A percentile compares a stretch with the other conserved stretches of the same genome.
phyloP scores from a whole-genome alignment of 441 rosid genomes.

The Capsella rubella region DNA sequence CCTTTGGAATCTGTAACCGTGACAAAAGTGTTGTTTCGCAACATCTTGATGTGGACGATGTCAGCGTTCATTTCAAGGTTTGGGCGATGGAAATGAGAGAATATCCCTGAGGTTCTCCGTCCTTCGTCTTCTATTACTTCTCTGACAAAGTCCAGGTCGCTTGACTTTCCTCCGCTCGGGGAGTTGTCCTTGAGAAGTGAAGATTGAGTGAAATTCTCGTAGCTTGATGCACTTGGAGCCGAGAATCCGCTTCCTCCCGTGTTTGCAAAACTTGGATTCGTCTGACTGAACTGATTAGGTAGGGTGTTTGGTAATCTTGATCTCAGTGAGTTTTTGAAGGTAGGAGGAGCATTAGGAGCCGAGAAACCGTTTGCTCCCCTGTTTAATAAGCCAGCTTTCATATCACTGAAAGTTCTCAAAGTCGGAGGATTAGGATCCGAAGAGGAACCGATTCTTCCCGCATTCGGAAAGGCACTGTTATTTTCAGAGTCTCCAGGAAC shows the following conservation, averaged over 20 bases:
- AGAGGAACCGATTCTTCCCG: neutral
- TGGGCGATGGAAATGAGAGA: constrained; percentile 36
- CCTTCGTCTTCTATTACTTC: constrained; percentile 51
- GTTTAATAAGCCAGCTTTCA: constrained; percentile 35
- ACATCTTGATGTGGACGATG: constrained; percentile 67
- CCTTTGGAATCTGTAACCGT: constrained; percentile 80
- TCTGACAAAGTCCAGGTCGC: constrained; percentile 57
- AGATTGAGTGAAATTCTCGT: constrained; percentile 46
- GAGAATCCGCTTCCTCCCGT: constrained; percentile 23
- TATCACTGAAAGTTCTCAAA: constrained; percentile 19
- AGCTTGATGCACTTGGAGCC: constrained; percentile 42
- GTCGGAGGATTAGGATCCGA: constrained; percentile 10
- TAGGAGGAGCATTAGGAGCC: constrained; percentile 32
- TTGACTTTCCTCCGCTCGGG: constrained; percentile 34
- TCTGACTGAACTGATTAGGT: constrained; percentile 16
- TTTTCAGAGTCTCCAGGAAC: constrained; percentile 33
- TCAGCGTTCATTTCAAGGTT: constrained; percentile 62
- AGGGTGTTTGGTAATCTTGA: constrained; percentile 29
- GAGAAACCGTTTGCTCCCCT: constrained; percentile 1
- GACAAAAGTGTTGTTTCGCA: constrained; percentile 77
- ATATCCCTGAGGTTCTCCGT: constrained; percentile 24
- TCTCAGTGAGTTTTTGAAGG: constrained; percentile 16
- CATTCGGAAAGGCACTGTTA: constrained; percentile 10
- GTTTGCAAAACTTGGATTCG: constrained; percentile 19
- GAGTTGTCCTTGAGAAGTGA: constrained; percentile 42